Base-by-base conservation (phyloP, 495 filamentous ascomycete genomes). In the Platismatia glauca region DNA sequence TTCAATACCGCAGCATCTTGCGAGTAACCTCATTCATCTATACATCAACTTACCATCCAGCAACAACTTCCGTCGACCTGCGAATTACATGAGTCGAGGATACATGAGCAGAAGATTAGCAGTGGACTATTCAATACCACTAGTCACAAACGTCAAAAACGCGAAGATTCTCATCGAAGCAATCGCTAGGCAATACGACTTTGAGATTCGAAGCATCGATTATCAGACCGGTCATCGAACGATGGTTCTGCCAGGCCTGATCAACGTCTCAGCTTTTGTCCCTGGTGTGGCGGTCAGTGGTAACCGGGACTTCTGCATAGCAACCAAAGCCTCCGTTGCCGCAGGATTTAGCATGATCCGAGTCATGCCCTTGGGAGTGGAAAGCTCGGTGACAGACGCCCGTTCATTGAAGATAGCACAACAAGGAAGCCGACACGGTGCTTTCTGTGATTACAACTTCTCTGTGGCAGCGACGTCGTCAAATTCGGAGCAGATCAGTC, bases 61-160 rank as follows among this genome's bases (percentile, higher is more conserved):
- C 82, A 98, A 98, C 75, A 86, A 90, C 66, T 97, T 92, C 80
- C 82, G 94, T 63, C 86, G 94, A 61, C 94, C 94, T 31, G 94
- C 94, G 60, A 97, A 89, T 77, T 97, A 98, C 77, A 93, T 98
- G 87, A 96, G 91, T 73, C 92, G 89, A 75, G 94, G 94, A 59
- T 98, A 98, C 74, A 85, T 86, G 66, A 97, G 94, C 38, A 83
- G 94, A 71, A 86, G 94, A 68, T 96, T 98, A 94, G 94, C 94
- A 34, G 94, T 98, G 27, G 94, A 98, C 74, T 98, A 97, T 75
- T 93, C 97, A 74, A 95, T 93, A 46, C 94, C 94, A 44, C 76
- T 98, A 67, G 91, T 98, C 35, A 98, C 94, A 55, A 98, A 98
- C 70, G 94, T 98, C 69, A 98, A 98, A 82, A 98, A 97, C 69